Evolutionary conservation across 1,139 yeast genomes (phyloP).

Genomic region (Taphrina confusa): DNA sequence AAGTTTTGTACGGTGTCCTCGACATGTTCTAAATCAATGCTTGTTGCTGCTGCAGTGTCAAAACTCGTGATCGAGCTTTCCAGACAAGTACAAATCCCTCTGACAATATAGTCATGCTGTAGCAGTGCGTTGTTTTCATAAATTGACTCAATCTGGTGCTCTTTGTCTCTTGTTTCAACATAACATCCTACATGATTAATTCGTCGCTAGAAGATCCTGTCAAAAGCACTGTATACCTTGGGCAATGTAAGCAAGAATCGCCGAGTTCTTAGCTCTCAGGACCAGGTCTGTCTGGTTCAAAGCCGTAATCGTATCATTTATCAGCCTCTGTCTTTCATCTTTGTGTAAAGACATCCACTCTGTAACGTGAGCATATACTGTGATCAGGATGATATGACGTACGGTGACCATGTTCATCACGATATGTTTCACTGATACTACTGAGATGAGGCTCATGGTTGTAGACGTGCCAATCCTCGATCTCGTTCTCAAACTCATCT

Average conservation of each 20-base stretch:
- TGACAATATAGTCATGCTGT: conserved; percentile 37
- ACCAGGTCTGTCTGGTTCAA: conserved; percentile 33
- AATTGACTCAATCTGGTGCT: conserved; percentile 51
- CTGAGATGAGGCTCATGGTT: conserved; percentile 40
- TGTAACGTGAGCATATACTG: neutral
- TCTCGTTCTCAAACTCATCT: conserved; percentile 42
- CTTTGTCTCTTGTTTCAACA: conserved; percentile 47
- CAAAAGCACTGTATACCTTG: conserved; percentile 31
- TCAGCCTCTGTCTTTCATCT: neutral
- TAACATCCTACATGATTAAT: conserved; percentile 18
- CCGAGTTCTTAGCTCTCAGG: conserved; percentile 39
- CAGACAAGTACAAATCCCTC: neutral
- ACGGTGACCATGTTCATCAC: conserved; percentile 1
- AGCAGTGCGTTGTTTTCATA: conserved; percentile 43
- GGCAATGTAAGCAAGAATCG: conserved; percentile 47
- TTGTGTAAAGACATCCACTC: conserved; percentile 4
- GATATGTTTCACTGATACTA: neutral
- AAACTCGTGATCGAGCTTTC: neutral
- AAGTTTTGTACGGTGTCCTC: neutral
- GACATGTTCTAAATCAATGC: too few species aligned
- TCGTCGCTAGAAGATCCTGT: too few species aligned
- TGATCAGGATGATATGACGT: neutral
- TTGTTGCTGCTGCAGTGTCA: neutral
- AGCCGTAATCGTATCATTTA: conserved; percentile 3
- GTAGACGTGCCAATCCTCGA: conserved; percentile 48